Base-by-base conservation (phyloP, 192 early-diverging fungal genomes). In the Pilaira anomala region DNA sequence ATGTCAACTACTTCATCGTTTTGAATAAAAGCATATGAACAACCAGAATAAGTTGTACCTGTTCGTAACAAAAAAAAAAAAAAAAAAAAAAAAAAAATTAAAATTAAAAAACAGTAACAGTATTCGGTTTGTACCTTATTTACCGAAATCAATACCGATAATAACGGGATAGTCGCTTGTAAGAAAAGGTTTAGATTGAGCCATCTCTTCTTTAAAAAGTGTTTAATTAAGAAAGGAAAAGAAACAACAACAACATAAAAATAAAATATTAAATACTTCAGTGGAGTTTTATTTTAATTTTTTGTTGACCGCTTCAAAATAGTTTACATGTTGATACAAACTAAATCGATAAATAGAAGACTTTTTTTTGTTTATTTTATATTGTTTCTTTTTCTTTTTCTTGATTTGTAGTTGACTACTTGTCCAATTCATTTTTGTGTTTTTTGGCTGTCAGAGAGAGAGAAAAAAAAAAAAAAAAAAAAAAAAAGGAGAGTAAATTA, bases 1-100 rank as follows among this genome's bases (percentile, higher is more conserved):
- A 78, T 78, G 59, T 81, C 80, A 13, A 78, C 62, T 11, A 81
- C 80, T 67, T 81, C 76, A 44, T 78, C 80, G 48, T 78, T 81
- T 28, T 76, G 75, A 19, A 74, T 66, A 69, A 78, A 81, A 18
- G 76, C 71, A 61, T 81, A 78, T 3, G 79, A 74, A 46, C 75
- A 76, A 21, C 76, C 76, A 18, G 74, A 78, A 53, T 74, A 81
- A 1, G 80, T 81, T 40, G 76, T 81, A 68, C 80, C 80, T 63
- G n/a, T n/a, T n/a, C n/a, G n/a, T n/a, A n/a, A n/a, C n/a, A n/a
- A n/a, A n/a, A n/a, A n/a, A n/a, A n/a, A n/a, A n/a, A n/a, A n/a
- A n/a, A n/a, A n/a, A n/a, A n/a, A n/a, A n/a, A n/a, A n/a, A n/a
- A n/a, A n/a, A n/a, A n/a, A n/a, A n/a, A n/a, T n/a, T n/a, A n/a